Conservation (phyloP, 495 filamentous ascomycete species). For the Pseudevernia furfuracea region DNA sequence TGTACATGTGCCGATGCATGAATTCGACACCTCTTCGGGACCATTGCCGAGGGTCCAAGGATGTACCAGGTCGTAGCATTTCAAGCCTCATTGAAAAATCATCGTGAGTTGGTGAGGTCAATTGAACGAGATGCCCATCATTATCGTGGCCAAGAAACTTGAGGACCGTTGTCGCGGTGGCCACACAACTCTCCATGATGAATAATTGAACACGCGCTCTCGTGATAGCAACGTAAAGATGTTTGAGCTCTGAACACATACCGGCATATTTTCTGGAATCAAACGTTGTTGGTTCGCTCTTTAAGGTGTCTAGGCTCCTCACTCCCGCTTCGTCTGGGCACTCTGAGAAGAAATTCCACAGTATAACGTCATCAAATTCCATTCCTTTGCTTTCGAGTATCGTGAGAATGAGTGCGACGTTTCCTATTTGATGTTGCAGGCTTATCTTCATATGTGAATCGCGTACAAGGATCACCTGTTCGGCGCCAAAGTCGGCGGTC, state of each 20-base stretch:
- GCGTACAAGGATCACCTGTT: slow-evolving; percentile 40
- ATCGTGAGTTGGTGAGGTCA: slow-evolving; percentile 2
- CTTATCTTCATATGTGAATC: slow-evolving; percentile 31
- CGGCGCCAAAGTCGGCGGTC: slow-evolving; percentile 36
- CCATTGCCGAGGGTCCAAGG: slow-evolving; percentile 1
- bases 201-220: slow-evolving; percentile 28
- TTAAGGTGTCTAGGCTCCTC: slow-evolving; percentile 14
- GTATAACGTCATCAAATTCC: slow-evolving; percentile 41
- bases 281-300: slow-evolving; percentile 6
- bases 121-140: neutral
- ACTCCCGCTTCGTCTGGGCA: slow-evolving; percentile 11
- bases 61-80: neutral
- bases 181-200: slow-evolving; percentile 25
- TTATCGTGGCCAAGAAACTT: slow-evolving; percentile 19
- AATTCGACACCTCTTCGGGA: neutral
- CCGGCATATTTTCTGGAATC: slow-evolving; percentile 25
- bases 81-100: neutral
- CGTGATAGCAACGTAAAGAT: slow-evolving; percentile 31
- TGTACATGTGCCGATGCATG: no score
- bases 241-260: slow-evolving; percentile 30
- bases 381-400: slow-evolving; percentile 42
- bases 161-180: slow-evolving; percentile 5
- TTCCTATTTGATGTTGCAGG: slow-evolving; percentile 29
- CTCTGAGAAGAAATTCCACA: slow-evolving; percentile 32
- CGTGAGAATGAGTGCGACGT: slow-evolving; percentile 35